phyloP scores from a whole-genome alignment of 371 early-diverging fungal genomes.

The Actinomucor elegans region DNA sequence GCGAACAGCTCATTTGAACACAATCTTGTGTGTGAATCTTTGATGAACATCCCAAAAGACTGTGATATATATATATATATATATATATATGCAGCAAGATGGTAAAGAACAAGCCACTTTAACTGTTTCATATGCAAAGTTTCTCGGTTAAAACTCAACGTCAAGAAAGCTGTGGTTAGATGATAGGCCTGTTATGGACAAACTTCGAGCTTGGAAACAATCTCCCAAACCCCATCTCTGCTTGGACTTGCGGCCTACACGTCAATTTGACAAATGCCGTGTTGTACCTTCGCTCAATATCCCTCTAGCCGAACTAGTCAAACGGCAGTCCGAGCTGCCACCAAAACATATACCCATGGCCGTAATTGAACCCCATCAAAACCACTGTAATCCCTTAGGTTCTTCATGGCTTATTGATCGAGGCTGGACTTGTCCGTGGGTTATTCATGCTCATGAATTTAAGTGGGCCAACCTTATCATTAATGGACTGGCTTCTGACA shows the following conservation, averaged over 20 bases:
- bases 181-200: conserved; percentile 1
- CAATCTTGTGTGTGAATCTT: conserved; percentile 5
- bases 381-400: too few relatives aligned
- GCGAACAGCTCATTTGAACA: conserved; percentile 12
- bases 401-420: conserved; percentile 26
- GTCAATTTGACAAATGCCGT: conserved; percentile 20
- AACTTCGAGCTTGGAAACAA: conserved; percentile 10
- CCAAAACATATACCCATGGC: conserved; percentile 43
- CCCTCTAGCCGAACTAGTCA: conserved; percentile 28
- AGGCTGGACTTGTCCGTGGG: too few relatives aligned
- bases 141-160: too few relatives aligned
- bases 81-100: too few relatives aligned
- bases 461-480: too few relatives aligned
- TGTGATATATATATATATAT: too few relatives aligned
- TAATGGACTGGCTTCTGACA: too few relatives aligned
- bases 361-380: conserved; percentile 28
- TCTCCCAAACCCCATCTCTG: conserved; percentile 17
- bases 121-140: too few relatives aligned
- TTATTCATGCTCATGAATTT: too few relatives aligned
- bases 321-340: conserved; percentile 34
- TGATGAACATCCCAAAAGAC: too few relatives aligned
- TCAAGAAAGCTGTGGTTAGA: too few relatives aligned
- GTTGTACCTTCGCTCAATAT: conserved; percentile 43
- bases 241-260: conserved; percentile 30
- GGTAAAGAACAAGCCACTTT: too few relatives aligned